Percentiles rank a stretch among this genome's conserved stretches.
phyloP scores from a whole-genome alignment of 2,329 filamentous ascomycete genomes.

The Pezicula neosporulosa region DNA sequence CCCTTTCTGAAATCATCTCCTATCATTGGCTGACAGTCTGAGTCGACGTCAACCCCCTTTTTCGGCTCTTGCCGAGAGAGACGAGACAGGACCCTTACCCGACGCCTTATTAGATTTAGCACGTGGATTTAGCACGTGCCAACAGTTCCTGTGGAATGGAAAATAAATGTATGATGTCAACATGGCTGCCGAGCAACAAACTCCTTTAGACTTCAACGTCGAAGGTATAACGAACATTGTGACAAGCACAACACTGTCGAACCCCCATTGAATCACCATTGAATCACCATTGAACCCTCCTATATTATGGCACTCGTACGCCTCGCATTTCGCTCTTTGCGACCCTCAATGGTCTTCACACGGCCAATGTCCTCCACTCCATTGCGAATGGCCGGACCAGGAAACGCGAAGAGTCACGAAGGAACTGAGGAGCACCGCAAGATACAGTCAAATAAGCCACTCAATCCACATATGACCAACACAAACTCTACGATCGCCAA shows the following conservation, averaged over 20 bases:
- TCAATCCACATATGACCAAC: slow-evolving; percentile 62
- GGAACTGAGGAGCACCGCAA: slow-evolving; percentile 51
- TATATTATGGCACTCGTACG: slow-evolving; percentile 20
- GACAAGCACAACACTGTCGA: not conserved
- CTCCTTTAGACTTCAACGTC: no score
- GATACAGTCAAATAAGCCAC: slow-evolving; percentile 50
- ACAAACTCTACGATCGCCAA: slow-evolving; percentile 61
- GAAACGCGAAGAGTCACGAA: slow-evolving; percentile 38
- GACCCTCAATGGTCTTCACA: slow-evolving; percentile 19
- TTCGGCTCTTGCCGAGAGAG: no score
- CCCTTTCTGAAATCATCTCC: no score
- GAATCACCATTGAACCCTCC: no score
- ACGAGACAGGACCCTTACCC: no score
- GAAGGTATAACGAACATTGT: not conserved
- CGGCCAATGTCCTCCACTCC: slow-evolving; percentile 18
- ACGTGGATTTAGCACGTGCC: no score
- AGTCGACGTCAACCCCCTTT: no score
- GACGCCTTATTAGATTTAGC: no score
- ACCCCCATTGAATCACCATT: no score
- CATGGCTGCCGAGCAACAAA: no score
- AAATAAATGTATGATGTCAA: not conserved
- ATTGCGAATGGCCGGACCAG: slow-evolving; percentile 18
- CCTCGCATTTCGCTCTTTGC: slow-evolving; percentile 15
- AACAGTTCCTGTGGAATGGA: not conserved
- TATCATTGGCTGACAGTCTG: no score